Evolutionary conservation across 176 grass and related monocot species (phyloP).

Genomic region (Oryza rufipogon): DNA sequence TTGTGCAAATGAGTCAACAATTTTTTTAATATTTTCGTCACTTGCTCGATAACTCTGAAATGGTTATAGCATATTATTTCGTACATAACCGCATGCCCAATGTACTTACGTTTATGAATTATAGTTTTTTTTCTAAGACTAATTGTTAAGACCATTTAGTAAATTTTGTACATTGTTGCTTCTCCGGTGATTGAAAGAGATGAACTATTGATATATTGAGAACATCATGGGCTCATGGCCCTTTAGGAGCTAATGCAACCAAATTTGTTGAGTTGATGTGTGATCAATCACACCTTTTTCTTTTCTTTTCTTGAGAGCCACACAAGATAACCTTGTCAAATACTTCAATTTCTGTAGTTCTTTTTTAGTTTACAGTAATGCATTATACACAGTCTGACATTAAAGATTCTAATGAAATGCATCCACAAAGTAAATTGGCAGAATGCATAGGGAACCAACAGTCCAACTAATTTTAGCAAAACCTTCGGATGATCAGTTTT

Average conservation of each 20-base stretch:
- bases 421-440: no score
- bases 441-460: no score
- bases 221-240: background rate
- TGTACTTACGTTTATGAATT: background rate
- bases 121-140: background rate
- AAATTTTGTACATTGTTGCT: background rate
- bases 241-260: background rate
- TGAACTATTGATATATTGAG: background rate
- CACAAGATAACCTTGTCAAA: background rate
- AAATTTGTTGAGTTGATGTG: background rate
- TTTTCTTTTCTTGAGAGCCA: background rate
- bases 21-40: background rate
- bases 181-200: background rate
- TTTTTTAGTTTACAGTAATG: background rate
- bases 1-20: background rate
- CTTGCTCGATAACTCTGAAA: background rate
- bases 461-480: no score
- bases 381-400: no score
- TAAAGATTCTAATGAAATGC: no score
- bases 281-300: background rate
- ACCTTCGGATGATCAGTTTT: background rate
- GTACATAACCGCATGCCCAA: background rate
- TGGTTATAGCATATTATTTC: background rate
- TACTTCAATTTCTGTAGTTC: background rate
- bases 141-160: background rate